A percentile compares a stretch with the other conserved stretches of the same genome.
These are phyloP conservation scores for Heterobasidion annosum DNA, from an alignment of 1,284 basidiomycete species.

Conservation along the genomic window DNA sequence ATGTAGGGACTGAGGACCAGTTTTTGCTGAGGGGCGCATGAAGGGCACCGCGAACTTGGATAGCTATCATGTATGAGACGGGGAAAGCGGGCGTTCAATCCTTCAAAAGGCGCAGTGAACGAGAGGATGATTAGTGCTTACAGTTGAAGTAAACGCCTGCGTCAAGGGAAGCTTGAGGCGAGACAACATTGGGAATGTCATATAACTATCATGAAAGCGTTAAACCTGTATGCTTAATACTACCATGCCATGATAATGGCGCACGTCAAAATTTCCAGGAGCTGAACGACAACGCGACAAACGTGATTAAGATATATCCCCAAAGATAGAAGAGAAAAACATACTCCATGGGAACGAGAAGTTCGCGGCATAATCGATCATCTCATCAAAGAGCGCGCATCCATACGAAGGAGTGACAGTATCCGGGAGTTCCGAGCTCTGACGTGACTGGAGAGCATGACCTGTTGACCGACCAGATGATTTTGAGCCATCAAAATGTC, in stretches of 20 bases:
- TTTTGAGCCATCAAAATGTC: neutral
- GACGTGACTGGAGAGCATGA: slow-evolving; percentile 6
- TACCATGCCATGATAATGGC: neutral
- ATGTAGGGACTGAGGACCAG: slow-evolving; percentile 40
- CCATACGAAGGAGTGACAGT: slow-evolving; percentile 26
- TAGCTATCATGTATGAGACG: neutral
- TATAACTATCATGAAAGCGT: slow-evolving; percentile 16
- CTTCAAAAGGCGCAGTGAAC: neutral
- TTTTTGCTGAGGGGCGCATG: slow-evolving; percentile 60
- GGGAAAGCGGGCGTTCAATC: neutral
- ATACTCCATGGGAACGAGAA: slow-evolving; percentile 24
- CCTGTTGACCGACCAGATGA: neutral
- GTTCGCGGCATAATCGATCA: slow-evolving; percentile 26
- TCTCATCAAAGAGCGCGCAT: slow-evolving; percentile 24
- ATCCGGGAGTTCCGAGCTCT: slow-evolving; percentile 17
- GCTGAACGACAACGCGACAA: neutral
- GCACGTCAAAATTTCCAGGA: slow-evolving; percentile 16
- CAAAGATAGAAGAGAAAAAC: slow-evolving; percentile 2
- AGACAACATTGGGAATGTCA: slow-evolving; percentile 24
- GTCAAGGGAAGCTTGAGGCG: slow-evolving; percentile 23
- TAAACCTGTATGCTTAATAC: neutral
- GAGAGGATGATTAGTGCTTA: slow-evolving; percentile 16
- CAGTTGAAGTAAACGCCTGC: slow-evolving; percentile 47
- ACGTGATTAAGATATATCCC: neutral
- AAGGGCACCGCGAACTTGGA: slow-evolving; percentile 36